Percentiles rank a stretch among this genome's conserved stretches.
Conservation (phyloP, 2,329 filamentous ascomycete genomes). For the Fusarium penzigii region DNA sequence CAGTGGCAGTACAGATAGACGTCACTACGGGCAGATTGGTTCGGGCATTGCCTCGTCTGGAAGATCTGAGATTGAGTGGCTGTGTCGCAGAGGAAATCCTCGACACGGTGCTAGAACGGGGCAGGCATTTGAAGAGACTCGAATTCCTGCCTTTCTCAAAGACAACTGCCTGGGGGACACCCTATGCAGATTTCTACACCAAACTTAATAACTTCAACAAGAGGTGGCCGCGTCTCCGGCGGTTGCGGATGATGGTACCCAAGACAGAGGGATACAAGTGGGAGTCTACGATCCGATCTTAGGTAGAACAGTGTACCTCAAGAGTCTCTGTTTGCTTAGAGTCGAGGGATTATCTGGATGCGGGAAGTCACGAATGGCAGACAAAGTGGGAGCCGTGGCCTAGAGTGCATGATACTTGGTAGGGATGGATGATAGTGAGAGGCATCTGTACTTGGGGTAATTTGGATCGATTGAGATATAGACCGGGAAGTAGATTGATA, state of each 20-base stretch:
- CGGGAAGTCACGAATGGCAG: background rate
- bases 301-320: background rate
- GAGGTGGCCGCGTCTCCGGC: background rate
- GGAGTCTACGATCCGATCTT: background rate
- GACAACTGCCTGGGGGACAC: background rate
- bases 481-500: no score
- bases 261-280: background rate
- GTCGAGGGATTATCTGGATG: background rate
- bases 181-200: background rate
- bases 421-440: no score
- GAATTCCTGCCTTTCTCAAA: background rate
- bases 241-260: background rate
- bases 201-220: background rate
- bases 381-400: no score
- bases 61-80: background rate
- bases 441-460: no score
- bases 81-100: background rate
- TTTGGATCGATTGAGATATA: no score
- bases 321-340: background rate
- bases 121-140: background rate
- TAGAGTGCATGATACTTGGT: no score
- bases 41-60: background rate
- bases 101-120: background rate
- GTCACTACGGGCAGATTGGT: background rate
- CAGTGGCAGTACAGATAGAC: slow-evolving; percentile 4